Evolutionary conservation across 1,284 basidiomycete species (phyloP), one percentile per base, ranked within the genome.

Genomic region (Ustilago curta): DNA sequence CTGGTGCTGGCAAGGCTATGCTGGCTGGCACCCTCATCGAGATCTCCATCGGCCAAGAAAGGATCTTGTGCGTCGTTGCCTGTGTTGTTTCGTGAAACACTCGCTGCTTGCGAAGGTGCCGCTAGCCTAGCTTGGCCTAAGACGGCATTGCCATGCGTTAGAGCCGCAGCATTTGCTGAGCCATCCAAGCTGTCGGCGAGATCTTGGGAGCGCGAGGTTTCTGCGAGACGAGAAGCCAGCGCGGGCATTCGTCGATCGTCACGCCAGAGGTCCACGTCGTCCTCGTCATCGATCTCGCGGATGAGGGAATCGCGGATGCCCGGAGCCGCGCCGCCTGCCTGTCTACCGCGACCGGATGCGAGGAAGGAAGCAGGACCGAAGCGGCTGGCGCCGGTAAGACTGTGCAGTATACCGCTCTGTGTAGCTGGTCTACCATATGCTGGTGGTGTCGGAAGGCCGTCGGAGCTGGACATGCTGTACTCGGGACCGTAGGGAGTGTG

Each of bases 211-310:
- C 39, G 62, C 14, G 72, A 52, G 60, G 58, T 67, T 9, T 65
- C 58, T 27, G 60, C 72, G 2, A 70, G 59, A 32, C 68, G 72
- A 29, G 69, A 62, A 21, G 69, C 75, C 29, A 70, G 40, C 19
- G 57, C 59, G 8, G 67, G 58, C 67, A 74, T 60, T 6, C 71
- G 51, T 53, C 75, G 66, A 32, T 77, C 66, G 21, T 77, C 72
- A 19, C 63, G 66, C 75, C 75, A 77, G 18, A 77, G 70, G 29
- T 77, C 75, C 43, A 77, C 75, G 25, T 77, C 75, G 37, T 77
- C 75, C 29, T 77, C 75, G 32, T 77, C 75, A 47, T 77, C 75
- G 23, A 77, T 75, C 60, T 77, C 75, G 19, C 75, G 67, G 21
- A 77, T 77, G 45, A 74, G 54, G n/a, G 70, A 74, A 43, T 71